phyloP scores from a whole-genome alignment of 352 stramenopile genomes.

The Phytophthora fragariae region DNA sequence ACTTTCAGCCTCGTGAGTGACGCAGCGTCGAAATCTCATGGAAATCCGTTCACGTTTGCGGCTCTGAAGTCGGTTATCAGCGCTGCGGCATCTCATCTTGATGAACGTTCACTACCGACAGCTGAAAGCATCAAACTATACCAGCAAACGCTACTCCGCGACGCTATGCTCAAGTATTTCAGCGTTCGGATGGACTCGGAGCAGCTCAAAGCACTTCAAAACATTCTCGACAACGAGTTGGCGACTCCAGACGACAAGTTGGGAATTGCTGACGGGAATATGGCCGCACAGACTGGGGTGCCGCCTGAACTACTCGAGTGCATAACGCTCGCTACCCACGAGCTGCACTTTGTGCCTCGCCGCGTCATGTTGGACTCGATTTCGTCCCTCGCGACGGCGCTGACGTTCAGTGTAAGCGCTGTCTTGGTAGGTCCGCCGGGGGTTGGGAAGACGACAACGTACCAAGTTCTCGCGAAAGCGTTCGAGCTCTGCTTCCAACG shows the following conservation, averaged over 20 bases:
- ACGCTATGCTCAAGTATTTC: slow-evolving; percentile 31
- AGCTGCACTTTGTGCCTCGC: slow-evolving; percentile 37
- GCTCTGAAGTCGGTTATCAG: slow-evolving; percentile 21
- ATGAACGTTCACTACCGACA: background rate
- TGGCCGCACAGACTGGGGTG: background rate
- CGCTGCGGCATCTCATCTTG: slow-evolving; percentile 1
- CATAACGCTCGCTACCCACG: slow-evolving; percentile 10
- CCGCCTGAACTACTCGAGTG: slow-evolving; percentile 5
- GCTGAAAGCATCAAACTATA: background rate
- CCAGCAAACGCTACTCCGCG: slow-evolving; percentile 2
- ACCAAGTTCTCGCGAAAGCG: slow-evolving; percentile 44
- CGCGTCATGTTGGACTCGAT: slow-evolving; percentile 27
- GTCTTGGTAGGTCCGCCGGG: slow-evolving; percentile 37
- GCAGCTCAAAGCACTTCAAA: slow-evolving; percentile 13
- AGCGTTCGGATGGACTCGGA: slow-evolving; percentile 20
- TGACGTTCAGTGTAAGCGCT: slow-evolving; percentile 27
- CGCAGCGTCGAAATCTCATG: background rate
- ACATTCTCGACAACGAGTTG: slow-evolving; percentile 5
- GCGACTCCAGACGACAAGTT: background rate
- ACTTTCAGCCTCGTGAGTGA: background rate
- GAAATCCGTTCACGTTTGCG: slow-evolving; percentile 22
- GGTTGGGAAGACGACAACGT: slow-evolving; percentile 50
- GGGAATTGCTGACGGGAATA: background rate
- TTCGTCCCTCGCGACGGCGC: slow-evolving; percentile 20
- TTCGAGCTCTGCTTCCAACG: slow-evolving; percentile 27